Evolutionary conservation across 148 eudicot species (phyloP).

Genomic region (Hydrangea macrophylla): DNA sequence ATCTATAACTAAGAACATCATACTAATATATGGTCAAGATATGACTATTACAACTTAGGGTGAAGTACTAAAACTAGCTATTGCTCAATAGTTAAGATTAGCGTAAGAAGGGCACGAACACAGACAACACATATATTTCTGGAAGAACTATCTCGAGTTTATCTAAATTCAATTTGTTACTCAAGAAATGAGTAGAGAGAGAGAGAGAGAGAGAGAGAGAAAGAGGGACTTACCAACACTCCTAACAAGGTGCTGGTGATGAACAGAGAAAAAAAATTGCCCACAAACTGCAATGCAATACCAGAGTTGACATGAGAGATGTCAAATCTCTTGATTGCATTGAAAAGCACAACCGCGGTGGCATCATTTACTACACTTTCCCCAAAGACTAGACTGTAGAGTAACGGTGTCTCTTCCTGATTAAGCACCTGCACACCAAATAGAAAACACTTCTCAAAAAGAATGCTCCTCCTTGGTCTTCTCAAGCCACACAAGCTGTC

Average conservation of each 20-base stretch:
- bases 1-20: neutral
- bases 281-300: slow-evolving; percentile 40
- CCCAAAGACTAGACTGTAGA: slow-evolving; percentile 83
- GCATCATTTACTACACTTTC: slow-evolving; percentile 96
- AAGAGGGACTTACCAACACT: slow-evolving; percentile 40
- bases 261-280: slow-evolving; percentile 54
- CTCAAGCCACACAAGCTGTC: too few species aligned
- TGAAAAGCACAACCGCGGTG: slow-evolving; percentile 79
- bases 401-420: slow-evolving; percentile 76
- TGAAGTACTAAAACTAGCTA: neutral
- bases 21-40: neutral
- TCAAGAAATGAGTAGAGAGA: neutral
- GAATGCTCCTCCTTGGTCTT: too few species aligned
- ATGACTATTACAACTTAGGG: neutral
- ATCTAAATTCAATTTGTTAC: too few species aligned
- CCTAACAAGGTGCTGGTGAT: slow-evolving; percentile 69
- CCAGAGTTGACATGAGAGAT: slow-evolving; percentile 35
- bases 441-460: neutral
- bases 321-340: slow-evolving; percentile 67
- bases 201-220: slow-evolving; percentile 3
- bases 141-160: neutral
- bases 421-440: slow-evolving; percentile 62
- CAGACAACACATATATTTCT: neutral
- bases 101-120: neutral
- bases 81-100: neutral